Percentiles rank a stretch among this genome's conserved stretches.
These are phyloP conservation scores for Annona cherimola DNA, from an alignment of 164 flowering plant genomes.

Conservation along the genomic window DNA sequence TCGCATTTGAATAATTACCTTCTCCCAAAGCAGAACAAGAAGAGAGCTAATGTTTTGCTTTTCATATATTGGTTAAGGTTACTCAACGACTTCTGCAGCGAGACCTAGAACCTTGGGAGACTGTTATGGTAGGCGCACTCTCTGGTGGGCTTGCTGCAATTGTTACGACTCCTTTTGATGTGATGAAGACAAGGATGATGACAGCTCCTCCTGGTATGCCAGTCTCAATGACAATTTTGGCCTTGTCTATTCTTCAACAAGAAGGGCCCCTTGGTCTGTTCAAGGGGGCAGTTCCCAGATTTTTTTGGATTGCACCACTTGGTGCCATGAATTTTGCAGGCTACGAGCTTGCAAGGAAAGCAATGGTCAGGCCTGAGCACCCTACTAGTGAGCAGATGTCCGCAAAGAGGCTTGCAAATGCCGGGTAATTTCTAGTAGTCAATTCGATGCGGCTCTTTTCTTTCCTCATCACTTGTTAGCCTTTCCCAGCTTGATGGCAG, in stretches of 20 bases:
- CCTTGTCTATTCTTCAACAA: conserved; percentile 68
- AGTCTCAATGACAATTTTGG: conserved; percentile 65
- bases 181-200: conserved; percentile 97
- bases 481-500: conserved; percentile 13
- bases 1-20: not conserved
- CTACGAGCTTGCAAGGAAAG: conserved; percentile 88
- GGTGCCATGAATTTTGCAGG: conserved; percentile 99
- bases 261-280: conserved; percentile 94
- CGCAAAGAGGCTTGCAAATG: conserved; percentile 36
- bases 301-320: conserved; percentile 98
- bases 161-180: conserved; percentile 92
- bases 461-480: not conserved
- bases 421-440: conserved; percentile 14
- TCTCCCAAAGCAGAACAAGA: not conserved
- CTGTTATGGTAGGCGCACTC: conserved; percentile 80
- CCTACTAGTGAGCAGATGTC: conserved; percentile 24
- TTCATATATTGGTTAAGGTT: conserved; percentile 26
- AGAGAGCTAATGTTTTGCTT: no score
- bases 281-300: conserved; percentile 94
- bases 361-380: conserved; percentile 66
- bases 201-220: conserved; percentile 78
- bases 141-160: conserved; percentile 97
- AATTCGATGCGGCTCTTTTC: not conserved
- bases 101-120: conserved; percentile 95
- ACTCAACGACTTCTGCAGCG: conserved; percentile 60